Conservation (phyloP, 352 stramenopile species). For the Thalassiosira allenii region DNA sequence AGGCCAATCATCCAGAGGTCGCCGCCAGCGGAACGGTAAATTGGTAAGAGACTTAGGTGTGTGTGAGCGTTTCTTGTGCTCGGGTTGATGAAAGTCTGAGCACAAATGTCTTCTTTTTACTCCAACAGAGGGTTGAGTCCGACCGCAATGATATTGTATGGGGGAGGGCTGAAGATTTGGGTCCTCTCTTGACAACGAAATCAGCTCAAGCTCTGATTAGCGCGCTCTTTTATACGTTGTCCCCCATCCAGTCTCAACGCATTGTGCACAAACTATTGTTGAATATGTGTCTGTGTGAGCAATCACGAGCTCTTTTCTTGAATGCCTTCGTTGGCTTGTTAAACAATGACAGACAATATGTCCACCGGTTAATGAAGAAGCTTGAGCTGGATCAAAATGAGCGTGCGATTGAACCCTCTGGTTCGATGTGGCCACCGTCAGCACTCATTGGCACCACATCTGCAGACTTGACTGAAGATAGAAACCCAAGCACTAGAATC, state of each 20-base stretch:
- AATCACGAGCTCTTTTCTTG: slow-evolving; percentile 66
- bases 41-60: slow-evolving; percentile 23
- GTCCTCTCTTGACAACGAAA: slow-evolving; percentile 59
- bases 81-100: background rate
- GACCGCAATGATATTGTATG: slow-evolving; percentile 71
- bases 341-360: slow-evolving; percentile 64
- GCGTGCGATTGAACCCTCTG: background rate
- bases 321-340: slow-evolving; percentile 74
- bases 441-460: slow-evolving; percentile 77
- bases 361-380: slow-evolving; percentile 58
- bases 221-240: slow-evolving; percentile 86
- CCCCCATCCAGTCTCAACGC: slow-evolving; percentile 80
- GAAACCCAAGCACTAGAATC: slow-evolving; percentile 23
- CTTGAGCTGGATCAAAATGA: slow-evolving; percentile 31
- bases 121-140: slow-evolving; percentile 63
- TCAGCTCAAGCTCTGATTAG: slow-evolving; percentile 77
- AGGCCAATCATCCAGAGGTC: slow-evolving; percentile 37
- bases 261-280: slow-evolving; percentile 87
- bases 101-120: background rate
- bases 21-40: slow-evolving; percentile 65
- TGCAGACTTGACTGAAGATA: slow-evolving; percentile 41
- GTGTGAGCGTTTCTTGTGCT: background rate
- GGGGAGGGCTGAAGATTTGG: slow-evolving; percentile 31
- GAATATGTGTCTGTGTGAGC: slow-evolving; percentile 79
- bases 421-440: slow-evolving; percentile 79